Conservation (phyloP, 495 filamentous ascomycete species). For the Penicillium taxi region DNA sequence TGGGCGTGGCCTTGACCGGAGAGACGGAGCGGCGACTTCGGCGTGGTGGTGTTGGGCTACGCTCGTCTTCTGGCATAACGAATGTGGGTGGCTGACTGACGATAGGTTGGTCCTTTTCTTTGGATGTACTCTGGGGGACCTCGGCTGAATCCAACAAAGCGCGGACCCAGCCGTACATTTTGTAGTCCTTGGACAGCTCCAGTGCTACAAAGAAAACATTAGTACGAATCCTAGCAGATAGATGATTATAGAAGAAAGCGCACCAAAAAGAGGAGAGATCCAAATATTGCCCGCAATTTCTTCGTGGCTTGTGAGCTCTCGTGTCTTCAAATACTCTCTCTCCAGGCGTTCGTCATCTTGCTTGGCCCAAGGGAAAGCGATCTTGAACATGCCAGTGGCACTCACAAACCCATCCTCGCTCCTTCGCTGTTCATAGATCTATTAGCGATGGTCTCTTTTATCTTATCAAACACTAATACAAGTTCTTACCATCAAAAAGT, state of each 20-base stretch:
- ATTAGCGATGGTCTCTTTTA: not conserved
- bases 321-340: conserved; percentile 73
- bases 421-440: conserved; percentile 50
- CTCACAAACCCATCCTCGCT: conserved; percentile 91
- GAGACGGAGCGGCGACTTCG: conserved; percentile 50
- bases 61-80: conserved; percentile 39
- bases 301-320: conserved; percentile 69
- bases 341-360: conserved; percentile 76
- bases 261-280: conserved; percentile 79
- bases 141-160: conserved; percentile 77
- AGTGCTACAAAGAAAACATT: conserved; percentile 48
- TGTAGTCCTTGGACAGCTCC: conserved; percentile 72
- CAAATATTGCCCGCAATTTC: conserved; percentile 96
- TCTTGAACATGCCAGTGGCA: conserved; percentile 99
- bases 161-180: conserved; percentile 77
- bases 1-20: conserved; percentile 47
- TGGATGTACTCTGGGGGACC: conserved; percentile 50
- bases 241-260: conserved; percentile 20
- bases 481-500: conserved; percentile 81
- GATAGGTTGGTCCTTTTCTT: conserved; percentile 53
- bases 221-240: not conserved
- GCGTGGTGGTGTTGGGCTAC: conserved; percentile 27
- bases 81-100: conserved; percentile 67
- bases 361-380: conserved; percentile 89
- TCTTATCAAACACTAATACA: not conserved